These are phyloP conservation scores for Verticillium isaacii DNA, from an alignment of 2,329 filamentous ascomycete species.

Conservation along the genomic window DNA sequence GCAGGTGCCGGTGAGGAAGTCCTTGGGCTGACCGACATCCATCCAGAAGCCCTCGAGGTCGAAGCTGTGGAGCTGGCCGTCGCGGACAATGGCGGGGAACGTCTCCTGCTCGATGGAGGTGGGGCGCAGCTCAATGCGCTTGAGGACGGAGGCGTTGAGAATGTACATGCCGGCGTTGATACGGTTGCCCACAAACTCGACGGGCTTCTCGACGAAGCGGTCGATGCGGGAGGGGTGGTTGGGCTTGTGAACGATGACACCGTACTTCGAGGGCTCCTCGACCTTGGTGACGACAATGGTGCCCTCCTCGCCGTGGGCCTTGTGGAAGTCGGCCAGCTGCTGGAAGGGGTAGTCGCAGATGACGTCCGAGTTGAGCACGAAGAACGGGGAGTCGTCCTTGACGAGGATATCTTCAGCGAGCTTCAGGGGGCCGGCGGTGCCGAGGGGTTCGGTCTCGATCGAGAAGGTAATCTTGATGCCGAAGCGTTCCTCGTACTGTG, in stretches of 20 bases:
- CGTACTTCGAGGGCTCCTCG: constrained; percentile 97
- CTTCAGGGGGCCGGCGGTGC: constrained; percentile 92
- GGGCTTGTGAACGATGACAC: constrained; percentile 96
- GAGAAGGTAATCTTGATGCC: constrained; percentile 96
- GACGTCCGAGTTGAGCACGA: constrained; percentile 96
- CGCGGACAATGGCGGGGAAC: constrained; percentile 88
- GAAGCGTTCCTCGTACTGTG: constrained; percentile 82
- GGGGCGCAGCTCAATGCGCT: constrained; percentile 90
- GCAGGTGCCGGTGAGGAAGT: constrained; percentile 94
- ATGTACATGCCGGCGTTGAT: constrained; percentile 99
- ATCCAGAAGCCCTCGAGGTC: constrained; percentile 99
- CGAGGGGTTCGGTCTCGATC: constrained; percentile 90
- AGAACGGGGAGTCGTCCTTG: constrained; percentile 94
- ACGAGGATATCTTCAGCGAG: constrained; percentile 86
- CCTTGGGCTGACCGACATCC: constrained; percentile 98
- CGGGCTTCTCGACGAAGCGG: constrained; percentile 98
- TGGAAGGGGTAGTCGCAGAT: constrained; percentile 98
- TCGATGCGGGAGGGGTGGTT: constrained; percentile 89
- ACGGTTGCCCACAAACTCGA: constrained; percentile 97
- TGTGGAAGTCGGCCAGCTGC: constrained; percentile 87
- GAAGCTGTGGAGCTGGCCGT: constrained; percentile 90
- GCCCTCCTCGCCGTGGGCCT: constrained; percentile 86
- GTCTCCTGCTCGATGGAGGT: constrained; percentile 99
- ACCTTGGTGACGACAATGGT: constrained; percentile 99
- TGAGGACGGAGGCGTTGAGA: constrained; percentile 84